These are phyloP conservation scores for Purshia tridentata DNA, from an alignment of 306 rosid species.

Conservation along the genomic window DNA sequence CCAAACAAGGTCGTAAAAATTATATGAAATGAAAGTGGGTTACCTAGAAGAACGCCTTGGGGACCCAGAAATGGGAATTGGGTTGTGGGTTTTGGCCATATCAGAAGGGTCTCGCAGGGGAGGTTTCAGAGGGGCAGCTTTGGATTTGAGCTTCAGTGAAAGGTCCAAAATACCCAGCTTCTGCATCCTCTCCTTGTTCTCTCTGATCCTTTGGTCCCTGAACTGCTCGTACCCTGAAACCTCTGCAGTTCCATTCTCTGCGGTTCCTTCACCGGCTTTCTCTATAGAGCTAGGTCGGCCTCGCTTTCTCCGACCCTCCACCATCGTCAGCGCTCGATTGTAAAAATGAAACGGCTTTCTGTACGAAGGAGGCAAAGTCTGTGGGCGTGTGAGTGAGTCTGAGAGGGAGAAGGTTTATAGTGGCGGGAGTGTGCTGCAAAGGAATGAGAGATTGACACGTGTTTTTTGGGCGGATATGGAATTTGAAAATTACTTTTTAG, in stretches of 20 bases:
- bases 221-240: conserved; percentile 44
- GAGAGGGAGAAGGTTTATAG: too few relatives aligned
- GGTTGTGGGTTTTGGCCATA: neutral
- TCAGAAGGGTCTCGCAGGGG: conserved; percentile 1
- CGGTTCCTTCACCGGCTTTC: neutral
- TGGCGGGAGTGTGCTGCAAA: too few relatives aligned
- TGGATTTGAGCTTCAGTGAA: conserved; percentile 48
- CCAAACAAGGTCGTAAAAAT: neutral
- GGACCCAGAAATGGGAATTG: conserved; percentile 17
- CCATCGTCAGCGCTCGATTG: conserved; percentile 16
- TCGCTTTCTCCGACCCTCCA: conserved; percentile 23
- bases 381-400: too few relatives aligned
- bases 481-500: too few relatives aligned
- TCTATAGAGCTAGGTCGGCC: neutral
- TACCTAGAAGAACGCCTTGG: conserved; percentile 77
- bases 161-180: conserved; percentile 61
- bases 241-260: neutral
- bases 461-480: too few relatives aligned
- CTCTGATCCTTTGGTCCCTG: conserved; percentile 65
- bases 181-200: conserved; percentile 66
- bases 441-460: too few relatives aligned
- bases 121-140: conserved; percentile 18
- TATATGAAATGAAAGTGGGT: neutral
- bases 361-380: neutral
- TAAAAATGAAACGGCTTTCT: neutral